Conservation (phyloP, 1,284 basidiomycete species). For the Rhodotorula sp. region DNA sequence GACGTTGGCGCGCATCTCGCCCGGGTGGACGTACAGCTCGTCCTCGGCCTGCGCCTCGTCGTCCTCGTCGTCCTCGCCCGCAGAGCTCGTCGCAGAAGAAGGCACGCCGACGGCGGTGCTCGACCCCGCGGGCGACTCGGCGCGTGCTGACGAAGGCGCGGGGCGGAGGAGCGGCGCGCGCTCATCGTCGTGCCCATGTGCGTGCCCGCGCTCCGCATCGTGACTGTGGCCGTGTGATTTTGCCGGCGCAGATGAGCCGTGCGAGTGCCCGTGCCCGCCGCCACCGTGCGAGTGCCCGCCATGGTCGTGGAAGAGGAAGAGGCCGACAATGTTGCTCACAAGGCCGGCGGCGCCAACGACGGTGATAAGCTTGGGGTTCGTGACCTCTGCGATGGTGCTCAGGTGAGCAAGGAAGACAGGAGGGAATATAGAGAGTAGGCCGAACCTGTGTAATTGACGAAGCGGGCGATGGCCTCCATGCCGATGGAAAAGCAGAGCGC, state of each 20-base stretch:
- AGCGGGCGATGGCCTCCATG: conserved; percentile 87
- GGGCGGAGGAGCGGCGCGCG: conserved; percentile 39
- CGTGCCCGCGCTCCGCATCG: conserved; percentile 4
- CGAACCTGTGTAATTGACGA: conserved; percentile 79
- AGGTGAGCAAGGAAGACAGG: not conserved
- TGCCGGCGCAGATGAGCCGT: conserved; percentile 37
- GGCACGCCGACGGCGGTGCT: not conserved
- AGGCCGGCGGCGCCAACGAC: conserved; percentile 88
- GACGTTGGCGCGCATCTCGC: conserved; percentile 43
- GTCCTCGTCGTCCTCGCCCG: conserved; percentile 17
- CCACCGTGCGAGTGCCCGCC: conserved; percentile 60
- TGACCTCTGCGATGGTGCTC: conserved; percentile 68
- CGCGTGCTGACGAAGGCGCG: not conserved
- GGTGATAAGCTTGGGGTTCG: conserved; percentile 82
- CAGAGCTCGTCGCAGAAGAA: not conserved
- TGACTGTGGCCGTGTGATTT: conserved; percentile 14
- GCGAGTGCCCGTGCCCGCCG: conserved; percentile 42
- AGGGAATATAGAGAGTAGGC: not conserved
- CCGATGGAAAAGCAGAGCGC: conserved; percentile 96
- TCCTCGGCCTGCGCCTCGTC: conserved; percentile 33
- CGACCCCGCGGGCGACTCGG: not conserved
- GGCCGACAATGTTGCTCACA: conserved; percentile 86
- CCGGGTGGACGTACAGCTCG: conserved; percentile 45
- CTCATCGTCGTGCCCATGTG: conserved; percentile 22
- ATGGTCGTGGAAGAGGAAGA: conserved; percentile 94